Percentiles rank a stretch among this genome's conserved stretches.
phyloP scores from a whole-genome alignment of 805 yeast species.

The Metschnikowia sp. region DNA sequence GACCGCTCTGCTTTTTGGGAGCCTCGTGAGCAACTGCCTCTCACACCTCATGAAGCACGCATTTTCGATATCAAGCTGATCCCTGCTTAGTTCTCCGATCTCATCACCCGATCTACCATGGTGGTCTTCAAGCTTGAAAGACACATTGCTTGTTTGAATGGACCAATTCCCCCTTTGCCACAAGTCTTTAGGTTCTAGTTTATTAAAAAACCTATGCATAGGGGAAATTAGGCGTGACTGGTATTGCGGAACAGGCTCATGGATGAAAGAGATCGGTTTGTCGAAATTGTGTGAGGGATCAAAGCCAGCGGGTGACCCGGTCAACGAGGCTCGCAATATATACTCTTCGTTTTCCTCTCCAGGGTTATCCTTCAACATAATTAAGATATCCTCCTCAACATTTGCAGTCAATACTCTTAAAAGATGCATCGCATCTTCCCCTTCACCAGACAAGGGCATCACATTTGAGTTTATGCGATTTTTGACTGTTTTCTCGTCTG shows the following conservation, averaged over 20 bases:
- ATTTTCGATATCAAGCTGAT: conserved; percentile 34
- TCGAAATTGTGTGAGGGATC: conserved; percentile 55
- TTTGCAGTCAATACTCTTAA: conserved; percentile 28
- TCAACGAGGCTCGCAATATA: conserved; percentile 50
- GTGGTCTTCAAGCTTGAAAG: conserved; percentile 45
- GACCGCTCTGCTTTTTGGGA: conserved; percentile 34
- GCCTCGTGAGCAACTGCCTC: conserved; percentile 34
- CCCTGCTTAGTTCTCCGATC: conserved; percentile 32
- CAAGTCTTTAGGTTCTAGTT: conserved; percentile 49
- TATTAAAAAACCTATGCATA: conserved; percentile 65
- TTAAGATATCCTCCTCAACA: conserved; percentile 62
- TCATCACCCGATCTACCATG: conserved; percentile 38
- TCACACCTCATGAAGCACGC: conserved; percentile 35
- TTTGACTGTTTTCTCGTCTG: conserved; percentile 19
- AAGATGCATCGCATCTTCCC: conserved; percentile 20
- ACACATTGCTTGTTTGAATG: conserved; percentile 54
- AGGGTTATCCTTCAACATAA: conserved; percentile 45
- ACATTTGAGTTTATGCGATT: conserved; percentile 42
- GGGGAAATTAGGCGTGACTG: conserved; percentile 50
- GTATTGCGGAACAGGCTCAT: conserved; percentile 72
- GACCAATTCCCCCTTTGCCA: conserved; percentile 72
- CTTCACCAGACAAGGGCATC: conserved; percentile 26
- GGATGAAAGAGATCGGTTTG: conserved; percentile 56
- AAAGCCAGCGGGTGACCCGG: conserved; percentile 72
- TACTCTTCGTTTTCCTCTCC: conserved; percentile 50